Evolutionary conservation across 495 filamentous ascomycete species (phyloP).

Genomic region (Aspergillus sparsus): DNA sequence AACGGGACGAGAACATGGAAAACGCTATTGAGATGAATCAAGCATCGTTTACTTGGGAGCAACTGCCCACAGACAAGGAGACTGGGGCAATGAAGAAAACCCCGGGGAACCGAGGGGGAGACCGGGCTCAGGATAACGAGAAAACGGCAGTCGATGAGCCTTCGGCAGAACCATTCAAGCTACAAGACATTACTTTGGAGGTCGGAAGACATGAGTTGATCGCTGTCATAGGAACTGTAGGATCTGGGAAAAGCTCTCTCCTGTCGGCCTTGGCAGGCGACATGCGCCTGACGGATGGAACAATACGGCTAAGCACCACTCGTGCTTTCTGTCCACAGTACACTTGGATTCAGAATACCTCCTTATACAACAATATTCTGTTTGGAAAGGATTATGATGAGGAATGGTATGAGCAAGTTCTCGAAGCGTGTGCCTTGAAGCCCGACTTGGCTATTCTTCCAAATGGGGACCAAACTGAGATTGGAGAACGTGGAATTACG

Average conservation of each 20-base stretch:
- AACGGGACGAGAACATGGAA: slow-evolving; percentile 59
- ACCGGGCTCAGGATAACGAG: slow-evolving; percentile 29
- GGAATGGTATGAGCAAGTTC: slow-evolving; percentile 56
- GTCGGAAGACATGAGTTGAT: slow-evolving; percentile 81
- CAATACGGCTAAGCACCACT: slow-evolving; percentile 70
- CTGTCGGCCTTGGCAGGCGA: slow-evolving; percentile 90
- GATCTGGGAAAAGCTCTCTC: slow-evolving; percentile 88
- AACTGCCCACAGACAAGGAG: slow-evolving; percentile 24
- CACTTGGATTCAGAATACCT: slow-evolving; percentile 95
- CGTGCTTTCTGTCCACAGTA: slow-evolving; percentile 93
- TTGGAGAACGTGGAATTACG: slow-evolving; percentile 64
- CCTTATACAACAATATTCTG: slow-evolving; percentile 82
- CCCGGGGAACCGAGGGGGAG: slow-evolving; percentile 25
- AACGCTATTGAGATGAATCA: slow-evolving; percentile 70
- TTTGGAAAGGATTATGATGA: slow-evolving; percentile 71
- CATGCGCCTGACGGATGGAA: slow-evolving; percentile 80
- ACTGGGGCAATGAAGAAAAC: slow-evolving; percentile 33
- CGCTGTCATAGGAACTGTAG: slow-evolving; percentile 88
- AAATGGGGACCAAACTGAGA: slow-evolving; percentile 56
- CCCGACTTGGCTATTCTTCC: slow-evolving; percentile 59
- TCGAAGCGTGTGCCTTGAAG: slow-evolving; percentile 58
- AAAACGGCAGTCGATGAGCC: slow-evolving; percentile 46
- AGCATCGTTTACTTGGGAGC: slow-evolving; percentile 93
- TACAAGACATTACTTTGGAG: slow-evolving; percentile 71
- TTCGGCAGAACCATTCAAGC: slow-evolving; percentile 66